Conservation (phyloP, 1,139 yeast genomes). For the Debaryomyces robertsiae region DNA sequence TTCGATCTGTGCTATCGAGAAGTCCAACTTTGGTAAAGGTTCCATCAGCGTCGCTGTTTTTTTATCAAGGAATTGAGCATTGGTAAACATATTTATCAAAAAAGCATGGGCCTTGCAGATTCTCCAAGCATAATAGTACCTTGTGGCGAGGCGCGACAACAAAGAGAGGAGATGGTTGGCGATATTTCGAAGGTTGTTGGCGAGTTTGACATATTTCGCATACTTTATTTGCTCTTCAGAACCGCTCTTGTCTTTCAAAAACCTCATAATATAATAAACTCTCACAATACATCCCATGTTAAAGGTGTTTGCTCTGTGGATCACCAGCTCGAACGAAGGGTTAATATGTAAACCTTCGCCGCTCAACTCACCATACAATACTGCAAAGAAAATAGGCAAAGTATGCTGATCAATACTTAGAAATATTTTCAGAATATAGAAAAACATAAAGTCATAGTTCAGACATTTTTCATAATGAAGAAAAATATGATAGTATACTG, state of each 20-base stretch:
- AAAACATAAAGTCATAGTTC: constrained; percentile 24
- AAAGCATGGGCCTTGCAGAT: constrained; percentile 31
- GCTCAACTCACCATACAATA: constrained; percentile 27
- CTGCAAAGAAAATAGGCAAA: constrained; percentile 29
- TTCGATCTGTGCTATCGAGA: constrained; percentile 21
- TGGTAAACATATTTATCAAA: constrained; percentile 16
- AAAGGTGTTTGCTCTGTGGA: constrained; percentile 29
- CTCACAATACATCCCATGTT: constrained; percentile 27
- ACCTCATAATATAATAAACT: constrained; percentile 20
- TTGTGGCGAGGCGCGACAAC: constrained; percentile 23
- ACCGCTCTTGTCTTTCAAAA: constrained; percentile 19
- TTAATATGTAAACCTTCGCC: constrained; percentile 28
- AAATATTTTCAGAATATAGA: constrained; percentile 31
- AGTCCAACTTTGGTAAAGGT: constrained; percentile 22
- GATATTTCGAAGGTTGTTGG: constrained; percentile 13
- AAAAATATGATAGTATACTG: constrained; percentile 34
- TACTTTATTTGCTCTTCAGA: constrained; percentile 16
- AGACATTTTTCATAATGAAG: constrained; percentile 30
- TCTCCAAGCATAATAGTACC: constrained; percentile 58
- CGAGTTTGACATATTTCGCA: constrained; percentile 11
- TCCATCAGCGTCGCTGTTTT: background rate
- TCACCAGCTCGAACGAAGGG: constrained; percentile 26
- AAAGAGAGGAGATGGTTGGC: constrained; percentile 13
- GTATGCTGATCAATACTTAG: constrained; percentile 25
- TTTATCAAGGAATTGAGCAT: background rate